phyloP scores from a whole-genome alignment of 2,329 filamentous ascomycete species.

The Talaromyces sp. region DNA sequence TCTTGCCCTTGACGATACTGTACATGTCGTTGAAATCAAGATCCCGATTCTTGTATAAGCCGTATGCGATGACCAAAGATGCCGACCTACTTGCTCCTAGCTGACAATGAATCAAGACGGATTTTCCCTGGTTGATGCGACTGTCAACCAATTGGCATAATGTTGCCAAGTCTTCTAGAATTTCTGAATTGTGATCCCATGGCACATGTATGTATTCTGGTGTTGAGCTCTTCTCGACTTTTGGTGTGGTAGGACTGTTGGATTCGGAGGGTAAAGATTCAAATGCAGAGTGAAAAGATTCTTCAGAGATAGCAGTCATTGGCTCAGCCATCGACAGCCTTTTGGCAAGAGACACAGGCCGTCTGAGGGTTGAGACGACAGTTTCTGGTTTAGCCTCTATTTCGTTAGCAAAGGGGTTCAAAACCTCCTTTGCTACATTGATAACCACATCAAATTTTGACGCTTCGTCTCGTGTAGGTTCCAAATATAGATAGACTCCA shows the following conservation, averaged over 20 bases:
- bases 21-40: constrained; percentile 64
- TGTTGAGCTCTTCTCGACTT: constrained; percentile 31
- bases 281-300: constrained; percentile 50
- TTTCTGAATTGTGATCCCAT: constrained; percentile 67
- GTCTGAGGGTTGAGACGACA: constrained; percentile 48
- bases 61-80: constrained; percentile 64
- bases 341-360: constrained; percentile 30
- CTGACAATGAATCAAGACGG: constrained; percentile 63
- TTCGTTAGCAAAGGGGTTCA: constrained; percentile 52
- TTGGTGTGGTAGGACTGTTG: constrained; percentile 31
- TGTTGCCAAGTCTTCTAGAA: constrained; percentile 59
- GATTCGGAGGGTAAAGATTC: constrained; percentile 36
- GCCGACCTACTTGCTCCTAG: constrained; percentile 64
- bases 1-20: constrained; percentile 60
- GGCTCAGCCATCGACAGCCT: constrained; percentile 40
- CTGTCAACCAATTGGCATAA: constrained; percentile 62
- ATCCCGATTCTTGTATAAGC: constrained; percentile 60
- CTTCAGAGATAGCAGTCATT: constrained; percentile 44
- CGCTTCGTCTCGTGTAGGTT: constrained; percentile 60
- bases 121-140: constrained; percentile 55
- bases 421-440: constrained; percentile 64
- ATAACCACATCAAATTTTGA: constrained; percentile 60
- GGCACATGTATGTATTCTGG: constrained; percentile 64
- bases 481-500: constrained; percentile 60
- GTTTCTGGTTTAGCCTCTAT: constrained; percentile 33